Conservation (phyloP, 1,284 basidiomycete species). For the Sparassis latifolia region DNA sequence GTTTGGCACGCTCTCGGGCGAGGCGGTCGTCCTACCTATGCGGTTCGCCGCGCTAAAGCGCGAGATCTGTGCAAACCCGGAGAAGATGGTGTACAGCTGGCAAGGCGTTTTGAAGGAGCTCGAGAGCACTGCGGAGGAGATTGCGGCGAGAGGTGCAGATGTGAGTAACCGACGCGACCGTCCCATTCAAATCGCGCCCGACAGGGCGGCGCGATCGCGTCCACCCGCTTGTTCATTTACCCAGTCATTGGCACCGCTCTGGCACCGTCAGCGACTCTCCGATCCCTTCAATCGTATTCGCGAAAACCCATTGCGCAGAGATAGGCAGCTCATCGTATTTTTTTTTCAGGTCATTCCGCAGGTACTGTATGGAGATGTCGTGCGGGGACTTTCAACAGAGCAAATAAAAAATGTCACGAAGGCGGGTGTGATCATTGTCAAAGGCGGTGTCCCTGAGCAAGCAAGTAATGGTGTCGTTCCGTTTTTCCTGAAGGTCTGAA, state of each 20-base stretch:
- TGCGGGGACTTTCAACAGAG: conserved; percentile 31
- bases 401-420: conserved; percentile 43
- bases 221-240: neutral
- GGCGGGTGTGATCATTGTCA: conserved; percentile 55
- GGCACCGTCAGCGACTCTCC: neutral
- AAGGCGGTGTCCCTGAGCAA: conserved; percentile 49
- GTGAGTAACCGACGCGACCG: conserved; percentile 7
- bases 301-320: too few relatives aligned
- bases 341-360: conserved; percentile 48
- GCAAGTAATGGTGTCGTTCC: conserved; percentile 21
- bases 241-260: neutral
- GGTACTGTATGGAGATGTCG: conserved; percentile 43
- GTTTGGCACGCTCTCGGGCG: conserved; percentile 48
- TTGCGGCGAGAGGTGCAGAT: conserved; percentile 27
- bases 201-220: too few relatives aligned
- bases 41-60: conserved; percentile 60
- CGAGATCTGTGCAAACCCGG: conserved; percentile 38
- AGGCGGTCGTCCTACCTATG: conserved; percentile 39
- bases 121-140: conserved; percentile 36
- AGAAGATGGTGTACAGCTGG: conserved; percentile 45
- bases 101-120: conserved; percentile 47
- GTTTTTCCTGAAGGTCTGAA: neutral
- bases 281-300: neutral
- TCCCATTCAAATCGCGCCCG: too few relatives aligned
- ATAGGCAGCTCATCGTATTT: neutral